Evolutionary conservation across 192 early-diverging fungal genomes (phyloP), one percentile per base, ranked within the genome.

Genomic region (Thamnidium elegans): DNA sequence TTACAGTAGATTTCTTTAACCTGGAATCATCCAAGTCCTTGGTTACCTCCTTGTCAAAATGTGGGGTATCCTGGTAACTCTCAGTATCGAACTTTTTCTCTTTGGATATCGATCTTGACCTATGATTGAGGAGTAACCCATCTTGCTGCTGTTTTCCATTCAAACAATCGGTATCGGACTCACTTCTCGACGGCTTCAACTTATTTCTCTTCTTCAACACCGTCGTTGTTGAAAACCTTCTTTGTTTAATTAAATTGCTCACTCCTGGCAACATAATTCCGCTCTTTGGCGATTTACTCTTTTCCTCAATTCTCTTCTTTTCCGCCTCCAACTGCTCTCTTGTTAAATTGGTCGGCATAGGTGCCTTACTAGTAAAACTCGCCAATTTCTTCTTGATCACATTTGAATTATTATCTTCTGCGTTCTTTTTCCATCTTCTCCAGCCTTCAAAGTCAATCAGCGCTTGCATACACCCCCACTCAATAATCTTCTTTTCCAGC

Each of bases 381-480:
- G 36, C 36, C 9, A 39, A 39, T 6, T 39, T 39, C 4, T 39
- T 39, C 5, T 39, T 39, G 5, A 39, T 39, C 36, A 39, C 21
- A 1, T 19, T 14, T 10, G 8, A 11, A 30, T 31, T 53, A 10
- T 53, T n/a, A 30, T 53, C 20, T 6, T 20, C 51, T 6, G 51
- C 3, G 9, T 20, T 53, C 51, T 53, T 30, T 21, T 83, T 86
- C 84, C 84, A 83, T 23, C 68, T 74, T 50, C 77, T 74, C 84
- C 84, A 87, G 44, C 79, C 83, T 26, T 91, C 89, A 62, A 92
- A 89, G 70, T 95, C 92, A 58, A 95, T 94, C 21, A 95, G 73
- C 0, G 92, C 90, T 63, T 95, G 93, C 88, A 95, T 95, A 67
- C 88, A 88, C 1, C 92, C 93, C 93, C 93, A 95, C 69, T 95